phyloP scores from a whole-genome alignment of 2,329 filamentous ascomycete genomes.

The Diaporthe citri region DNA sequence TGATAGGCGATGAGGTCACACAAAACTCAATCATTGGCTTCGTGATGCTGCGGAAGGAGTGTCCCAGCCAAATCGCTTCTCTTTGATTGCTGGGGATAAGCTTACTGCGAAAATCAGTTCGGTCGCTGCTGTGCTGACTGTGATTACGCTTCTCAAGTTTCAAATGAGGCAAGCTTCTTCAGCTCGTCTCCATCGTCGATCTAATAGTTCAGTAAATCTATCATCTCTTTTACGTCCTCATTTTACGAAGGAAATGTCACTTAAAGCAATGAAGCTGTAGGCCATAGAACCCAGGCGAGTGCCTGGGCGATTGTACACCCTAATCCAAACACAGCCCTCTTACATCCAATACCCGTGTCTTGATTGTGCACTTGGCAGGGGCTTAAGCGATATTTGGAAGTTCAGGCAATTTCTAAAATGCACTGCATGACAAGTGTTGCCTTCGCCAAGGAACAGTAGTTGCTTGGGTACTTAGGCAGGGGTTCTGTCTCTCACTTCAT shows the following conservation, averaged over 20 bases:
- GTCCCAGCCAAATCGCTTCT: neutral
- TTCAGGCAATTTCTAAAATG: neutral
- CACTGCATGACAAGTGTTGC: neutral
- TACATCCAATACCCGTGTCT: neutral
- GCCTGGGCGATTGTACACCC: neutral
- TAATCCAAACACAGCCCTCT: neutral
- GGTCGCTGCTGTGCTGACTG: too few species aligned
- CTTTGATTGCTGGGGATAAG: neutral
- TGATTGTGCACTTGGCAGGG: slow-evolving; percentile 1
- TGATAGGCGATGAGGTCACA: neutral
- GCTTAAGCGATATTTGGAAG: slow-evolving; percentile 7
- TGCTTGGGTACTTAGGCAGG: neutral
- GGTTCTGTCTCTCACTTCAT: neutral
- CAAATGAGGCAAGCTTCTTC: neutral
- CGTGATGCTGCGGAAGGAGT: neutral
- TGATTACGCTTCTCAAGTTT: neutral
- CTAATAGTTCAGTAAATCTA: too few species aligned
- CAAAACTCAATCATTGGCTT: neutral
- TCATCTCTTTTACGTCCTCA: neutral
- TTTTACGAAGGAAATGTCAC: neutral
- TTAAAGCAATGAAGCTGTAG: neutral
- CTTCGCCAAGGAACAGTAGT: neutral
- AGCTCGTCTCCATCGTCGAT: too few species aligned
- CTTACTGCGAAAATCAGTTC: neutral
- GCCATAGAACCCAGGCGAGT: neutral